Evolutionary conservation across 148 eudicot species (phyloP), one percentile per base, ranked within the genome.

Genomic region (Chenopodium berlandieri): DNA sequence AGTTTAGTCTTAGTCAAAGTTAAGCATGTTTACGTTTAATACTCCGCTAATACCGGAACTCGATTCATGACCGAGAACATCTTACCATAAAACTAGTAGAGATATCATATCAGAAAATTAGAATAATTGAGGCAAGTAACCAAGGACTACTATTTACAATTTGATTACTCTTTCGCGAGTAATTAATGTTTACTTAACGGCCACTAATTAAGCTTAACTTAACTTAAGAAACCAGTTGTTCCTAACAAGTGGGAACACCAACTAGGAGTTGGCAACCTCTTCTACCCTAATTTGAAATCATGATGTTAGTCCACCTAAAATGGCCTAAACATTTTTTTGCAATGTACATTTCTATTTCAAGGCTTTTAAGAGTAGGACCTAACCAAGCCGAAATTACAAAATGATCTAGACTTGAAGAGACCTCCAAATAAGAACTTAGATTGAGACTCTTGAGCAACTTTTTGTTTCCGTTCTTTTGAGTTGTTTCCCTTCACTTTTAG

Each of bases 351-450:
- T 22, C 10, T 75, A 19, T 2, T 40, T 32, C 10, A 31, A 37
- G 0, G 34, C 10, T 3, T 52, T 80, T 80, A 94, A 73, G 94
- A 87, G 88, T 93, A 90, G 19, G 98, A 95, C 75, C 94, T 87
- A 81, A 93, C 89, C 87, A 93, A 83, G 25, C 98, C 95, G 78
- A 95, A 91, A 78, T 93, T 93, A 50, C 89, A 87, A 75, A 95
- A 93, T 4, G 98, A 95, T 86, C 90, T 85, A n/a, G 97, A 92
- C 87, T 92, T 95, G 79, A 95, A 95, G 22, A 95, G 93, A 52
- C 94, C 92, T 11, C 98, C 90, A 58, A 95, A 95, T 23, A 95
- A 88, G 86, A 86, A 90, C 79, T 90, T 79, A n/a, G 94, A 89
- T 40, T 94, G 94, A 14, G 94, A 91, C 79, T 92, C 94, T 85